A percentile compares a stretch with the other conserved stretches of the same genome.
These are phyloP conservation scores for Oryza glaberrima DNA, from an alignment of 176 grass and related monocot species.

Conservation along the genomic window DNA sequence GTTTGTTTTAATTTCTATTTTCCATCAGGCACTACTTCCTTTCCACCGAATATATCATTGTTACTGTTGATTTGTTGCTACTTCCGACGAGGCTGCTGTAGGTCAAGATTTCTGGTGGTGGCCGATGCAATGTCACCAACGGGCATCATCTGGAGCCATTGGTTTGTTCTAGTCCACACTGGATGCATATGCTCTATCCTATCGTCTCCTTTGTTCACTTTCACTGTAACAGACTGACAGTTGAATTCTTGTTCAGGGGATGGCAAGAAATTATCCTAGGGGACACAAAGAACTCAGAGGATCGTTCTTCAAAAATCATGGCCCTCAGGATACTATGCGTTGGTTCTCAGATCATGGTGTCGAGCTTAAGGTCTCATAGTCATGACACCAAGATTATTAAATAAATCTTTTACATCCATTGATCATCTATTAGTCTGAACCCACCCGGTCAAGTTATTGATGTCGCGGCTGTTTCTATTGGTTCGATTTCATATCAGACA, in stretches of 20 bases:
- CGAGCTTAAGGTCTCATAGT: slow-evolving; percentile 75
- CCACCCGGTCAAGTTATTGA: neutral
- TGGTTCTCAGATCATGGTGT: slow-evolving; percentile 87
- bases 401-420: slow-evolving; percentile 17
- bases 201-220: neutral
- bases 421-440: neutral
- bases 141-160: slow-evolving; percentile 68
- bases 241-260: slow-evolving; percentile 35
- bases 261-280: slow-evolving; percentile 84
- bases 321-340: slow-evolving; percentile 79
- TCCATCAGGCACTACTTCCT: no score
- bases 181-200: neutral
- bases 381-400: neutral
- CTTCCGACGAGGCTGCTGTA: slow-evolving; percentile 17
- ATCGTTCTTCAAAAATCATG: slow-evolving; percentile 78
- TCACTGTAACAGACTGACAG: neutral
- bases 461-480: neutral
- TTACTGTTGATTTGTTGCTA: neutral
- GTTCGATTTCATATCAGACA: slow-evolving; percentile 44
- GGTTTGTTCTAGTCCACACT: slow-evolving; percentile 30
- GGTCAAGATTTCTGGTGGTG: slow-evolving; percentile 94
- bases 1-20: no score
- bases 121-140: slow-evolving; percentile 94
- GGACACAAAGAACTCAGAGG: slow-evolving; percentile 80
- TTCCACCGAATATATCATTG: neutral